Base-by-base conservation (phyloP, 2,329 filamentous ascomycete genomes). In the Colletotrichum sojae region DNA sequence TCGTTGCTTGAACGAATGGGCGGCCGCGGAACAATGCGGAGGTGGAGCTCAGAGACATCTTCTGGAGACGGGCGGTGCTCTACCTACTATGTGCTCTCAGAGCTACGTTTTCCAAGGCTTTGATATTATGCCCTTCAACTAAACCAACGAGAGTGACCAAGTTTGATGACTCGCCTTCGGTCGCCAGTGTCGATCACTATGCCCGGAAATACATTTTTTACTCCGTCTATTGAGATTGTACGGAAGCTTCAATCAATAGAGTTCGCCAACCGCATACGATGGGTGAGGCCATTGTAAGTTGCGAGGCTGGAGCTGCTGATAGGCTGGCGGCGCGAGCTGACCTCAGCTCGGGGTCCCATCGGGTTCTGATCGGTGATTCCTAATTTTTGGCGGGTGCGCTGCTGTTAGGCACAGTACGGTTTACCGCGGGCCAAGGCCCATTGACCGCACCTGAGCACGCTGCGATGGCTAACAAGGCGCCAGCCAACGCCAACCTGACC, bases 291-390 rank as follows among this genome's bases (percentile, higher is more conserved):
- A 36, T 36, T 36, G 31, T 36, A 2, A 36, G 31, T 36, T 36
- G 10, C 31, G 40, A 18, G 20, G 36, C 43, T 12, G 48, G 10
- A 53, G 59, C 39, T 31, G 59, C 56, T 69, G 67, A 69, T 69
- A 69, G 67, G 67, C 45, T 46, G 51, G 45, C n/a, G 51, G 43
- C 31, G 13, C 39, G 53, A 65, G 67, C 62, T 67, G 67, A 69
- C 62, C 49, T 69, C 61, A 60, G 67, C 67, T 51, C 45, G 22
- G 53, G 55, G 62, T 45, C 20, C 54, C n/a, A 13, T 49, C n/a
- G 45, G 45, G 16, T 9, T n/a, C 22, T 25, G 54, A n/a, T n/a
- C n/a, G n/a, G n/a, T n/a, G n/a, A 52, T 67, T 69, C 67, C 62
- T 69, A 68, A 69, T 31, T 69, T 67, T 69, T 55, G 56, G 45